Base-by-base conservation (phyloP, 2,329 filamentous ascomycete genomes). In the Cercospora sp. region DNA sequence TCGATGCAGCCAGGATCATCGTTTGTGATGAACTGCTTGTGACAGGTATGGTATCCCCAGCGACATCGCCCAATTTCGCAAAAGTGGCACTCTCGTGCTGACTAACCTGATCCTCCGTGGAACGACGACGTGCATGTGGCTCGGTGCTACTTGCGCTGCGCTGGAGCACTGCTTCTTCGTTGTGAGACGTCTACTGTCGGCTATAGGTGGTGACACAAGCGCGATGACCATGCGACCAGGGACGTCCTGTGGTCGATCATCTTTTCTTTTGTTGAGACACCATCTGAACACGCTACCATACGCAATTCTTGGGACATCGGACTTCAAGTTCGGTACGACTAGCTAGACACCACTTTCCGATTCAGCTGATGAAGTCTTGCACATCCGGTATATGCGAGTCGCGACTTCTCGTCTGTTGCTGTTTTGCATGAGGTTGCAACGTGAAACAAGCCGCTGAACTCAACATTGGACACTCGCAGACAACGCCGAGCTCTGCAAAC, bases 11-110 rank as follows among this genome's bases (percentile, higher is more conserved):
- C 28, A 23, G 55, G 55, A 36, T 59, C 55, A 36, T 59, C 28
- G 48, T 26, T 13, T 10, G 26, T 26, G 48, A 9, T 13, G 55
- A 59, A 59, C 55, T 36, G 28, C 16, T 59, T 16, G 55, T 64
- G 62, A 64, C 62, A 64, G 30, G 51, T 58, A 57, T 64, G 62
- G 62, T 23, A 6, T 30, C n/a, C 62, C 62, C 33, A 39, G 62
- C 51, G 20, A 42, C 48, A 28, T 31, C 45, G 45, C 31, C 55
- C 16, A 16, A 36, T 59, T 9, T 36, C 18, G 55, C 53, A 6
- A 4, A 9, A 58, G 23, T 58, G 53, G 53, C 53, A n/a, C 53
- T n/a, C 5, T 9, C 3, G 20, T 20, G 55, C 48, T 55, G 48
- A 55, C 48, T 55, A 9, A 55, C 30, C 55, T n/a, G 26, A 4